Base-by-base conservation (phyloP, 352 stramenopile genomes). In the Aphanomyces invadans region DNA sequence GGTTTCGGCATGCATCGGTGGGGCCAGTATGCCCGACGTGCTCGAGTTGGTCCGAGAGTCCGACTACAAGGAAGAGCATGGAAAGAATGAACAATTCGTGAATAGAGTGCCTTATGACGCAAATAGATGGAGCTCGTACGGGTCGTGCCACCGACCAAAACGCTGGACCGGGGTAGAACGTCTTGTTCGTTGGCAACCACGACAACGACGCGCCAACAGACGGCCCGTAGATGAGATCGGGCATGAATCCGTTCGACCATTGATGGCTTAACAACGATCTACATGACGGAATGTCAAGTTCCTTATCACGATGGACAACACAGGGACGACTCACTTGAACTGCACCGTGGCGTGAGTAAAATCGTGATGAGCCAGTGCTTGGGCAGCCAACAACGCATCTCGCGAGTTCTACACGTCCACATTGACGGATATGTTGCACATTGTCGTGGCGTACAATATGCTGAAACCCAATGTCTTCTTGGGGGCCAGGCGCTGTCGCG, bases 281-380 rank as follows among this genome's bases (percentile, higher is more conserved):
- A 28, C 49, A 11, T 21, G 17, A n/a, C n/a, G n/a, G n/a, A n/a
- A n/a, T n/a, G n/a, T n/a, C n/a, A n/a, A n/a, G n/a, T n/a, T n/a
- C 0, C 32, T 9, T 42, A 21, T 69, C 36, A 60, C n/a, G 9
- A 38, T 1, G n/a, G 10, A 63, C 36, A 38, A 54, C n/a, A n/a
- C n/a, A n/a, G n/a, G n/a, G n/a, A n/a, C n/a, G n/a, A n/a, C n/a
- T 10, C 51, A 88, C 80, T 77, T 74, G 44, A 92, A 88, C 42
- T 94, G 83, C 2, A 52, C 42, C 1, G 76, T 75, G 1, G 83
- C 85, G 45, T 75, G 71, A 11, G 69, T 62, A 62, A 94, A 94
- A 73, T 94, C 78, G 44, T 82, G 73, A 51, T 94, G 86, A 1
- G 86, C 83, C 62, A 90, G 72, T 26, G 86, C 86, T 74, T 94